Evolutionary conservation across 2,329 filamentous ascomycete genomes (phyloP), one percentile per base, ranked within the genome.

Genomic region (Fusarium cyanostomum): DNA sequence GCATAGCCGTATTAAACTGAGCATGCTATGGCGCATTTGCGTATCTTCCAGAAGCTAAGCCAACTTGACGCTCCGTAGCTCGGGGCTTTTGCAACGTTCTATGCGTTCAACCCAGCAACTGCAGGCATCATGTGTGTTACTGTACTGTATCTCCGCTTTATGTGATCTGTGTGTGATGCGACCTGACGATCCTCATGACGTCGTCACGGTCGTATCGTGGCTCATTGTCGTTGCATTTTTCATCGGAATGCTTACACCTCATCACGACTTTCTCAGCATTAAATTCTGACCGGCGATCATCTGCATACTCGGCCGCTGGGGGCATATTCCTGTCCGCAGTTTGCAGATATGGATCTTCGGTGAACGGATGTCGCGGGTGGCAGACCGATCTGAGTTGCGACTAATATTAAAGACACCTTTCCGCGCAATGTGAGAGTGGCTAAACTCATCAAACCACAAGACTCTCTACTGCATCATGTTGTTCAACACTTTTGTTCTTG

Each of bases 201-300:
- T 54, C 26, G 27, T 12, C 9, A 38, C 35, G 26, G 35, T 54
- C 26, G 27, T 12, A 13, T 43, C 35, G 26, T 8, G 27, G 31
- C 9, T 48, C 18, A 27, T 37, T 27, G 13, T 30, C 42, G 11
- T 12, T n/a, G 34, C 18, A 13, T n/a, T n/a, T 26, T n/a, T 24
- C 16, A 51, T 48, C 51, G 59, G 60, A 64, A 61, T 56, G 16
- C 35, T 24, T 13, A 39, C 45, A 48, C 37, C 42, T 45, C 50
- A 34, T 16, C 9, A 13, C 5, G 13, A 30, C 21, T 21, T 21
- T 21, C 11, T 49, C 7, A 31, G 18, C 8, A 7, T 18, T 33
- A 21, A 28, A 16, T n/a, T 9, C 21, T 57, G 30, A 42, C 24
- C 5, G 7, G 10, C 15, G 42, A 62, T 31, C 38, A 26, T 24